phyloP scores from a whole-genome alignment of 2,329 filamentous ascomycete species.

The Verticillium klebahnii region DNA sequence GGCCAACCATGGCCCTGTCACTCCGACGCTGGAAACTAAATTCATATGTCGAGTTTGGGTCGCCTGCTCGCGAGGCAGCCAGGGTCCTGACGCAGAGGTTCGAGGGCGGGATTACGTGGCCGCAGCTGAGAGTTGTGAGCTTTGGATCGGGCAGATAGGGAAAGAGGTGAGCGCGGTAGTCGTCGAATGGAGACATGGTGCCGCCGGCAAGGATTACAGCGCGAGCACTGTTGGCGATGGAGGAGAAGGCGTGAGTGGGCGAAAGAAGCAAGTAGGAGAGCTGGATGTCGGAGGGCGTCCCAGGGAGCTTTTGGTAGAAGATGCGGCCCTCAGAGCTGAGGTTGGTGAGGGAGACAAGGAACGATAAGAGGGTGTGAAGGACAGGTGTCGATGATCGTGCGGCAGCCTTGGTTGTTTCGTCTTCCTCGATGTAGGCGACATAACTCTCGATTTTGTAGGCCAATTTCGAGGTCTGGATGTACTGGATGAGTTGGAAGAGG shows the following conservation, averaged over 20 bases:
- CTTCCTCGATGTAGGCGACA: conserved; percentile 55
- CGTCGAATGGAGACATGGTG: conserved; percentile 95
- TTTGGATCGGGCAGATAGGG: conserved; percentile 60
- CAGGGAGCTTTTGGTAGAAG: conserved; percentile 50
- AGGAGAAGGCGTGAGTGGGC: conserved; percentile 84
- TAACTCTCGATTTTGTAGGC: conserved; percentile 95
- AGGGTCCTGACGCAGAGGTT: conserved; percentile 80
- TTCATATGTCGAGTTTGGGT: conserved; percentile 57
- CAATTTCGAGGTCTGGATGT: conserved; percentile 87
- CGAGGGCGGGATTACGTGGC: conserved; percentile 81
- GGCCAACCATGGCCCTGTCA: conserved; percentile 62
- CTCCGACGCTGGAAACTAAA: conserved; percentile 81
- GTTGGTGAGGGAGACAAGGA: conserved; percentile 81
- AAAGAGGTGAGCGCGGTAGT: conserved; percentile 84
- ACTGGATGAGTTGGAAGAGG: conserved; percentile 79
- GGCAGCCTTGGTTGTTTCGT: conserved; percentile 25
- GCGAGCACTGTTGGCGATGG: conserved; percentile 77
- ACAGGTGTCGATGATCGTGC: conserved; percentile 42
- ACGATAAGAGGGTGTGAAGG: conserved; percentile 50
- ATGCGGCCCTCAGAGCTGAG: conserved; percentile 67
- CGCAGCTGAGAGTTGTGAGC: conserved; percentile 82
- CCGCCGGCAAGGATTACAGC: conserved; percentile 90
- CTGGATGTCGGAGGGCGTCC: conserved; percentile 41
- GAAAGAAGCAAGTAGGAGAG: conserved; percentile 87
- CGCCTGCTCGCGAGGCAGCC: conserved; percentile 32